These are phyloP conservation scores for Pichia gijzeniarum DNA, from an alignment of 805 yeast genomes.

Conservation along the genomic window DNA sequence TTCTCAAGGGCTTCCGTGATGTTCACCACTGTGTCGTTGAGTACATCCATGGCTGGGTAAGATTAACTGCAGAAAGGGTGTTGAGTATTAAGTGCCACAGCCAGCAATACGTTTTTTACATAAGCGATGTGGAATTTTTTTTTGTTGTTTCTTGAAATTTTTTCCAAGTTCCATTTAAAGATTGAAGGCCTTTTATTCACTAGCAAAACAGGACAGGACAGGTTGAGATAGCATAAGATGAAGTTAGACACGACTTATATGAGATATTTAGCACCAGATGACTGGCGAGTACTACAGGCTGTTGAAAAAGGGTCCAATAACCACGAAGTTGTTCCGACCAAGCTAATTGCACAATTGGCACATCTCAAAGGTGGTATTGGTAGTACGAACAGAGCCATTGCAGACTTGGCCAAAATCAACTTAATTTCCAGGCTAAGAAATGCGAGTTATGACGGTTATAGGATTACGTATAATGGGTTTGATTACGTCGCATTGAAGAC, in stretches of 20 bases:
- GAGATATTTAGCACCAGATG: constrained; percentile 88
- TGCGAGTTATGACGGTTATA: constrained; percentile 92
- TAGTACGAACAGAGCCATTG: constrained; percentile 69
- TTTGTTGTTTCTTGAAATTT: too few relatives aligned
- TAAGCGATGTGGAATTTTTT: too few relatives aligned
- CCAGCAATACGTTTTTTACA: too few relatives aligned
- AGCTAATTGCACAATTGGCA: constrained; percentile 72
- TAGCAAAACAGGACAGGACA: too few relatives aligned
- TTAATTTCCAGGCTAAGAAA: constrained; percentile 74
- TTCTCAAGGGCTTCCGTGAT: too few relatives aligned
- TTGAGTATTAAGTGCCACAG: too few relatives aligned
- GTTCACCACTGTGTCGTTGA: too few relatives aligned
- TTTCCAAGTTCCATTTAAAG: too few relatives aligned
- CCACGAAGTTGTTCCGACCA: constrained; percentile 92
- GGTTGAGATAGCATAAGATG: too few relatives aligned
- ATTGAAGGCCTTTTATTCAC: too few relatives aligned
- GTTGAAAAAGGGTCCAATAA: constrained; percentile 86
- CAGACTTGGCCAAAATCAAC: constrained; percentile 82
- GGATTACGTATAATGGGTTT: constrained; percentile 81
- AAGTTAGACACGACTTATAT: constrained; percentile 88
- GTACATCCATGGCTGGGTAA: too few relatives aligned
- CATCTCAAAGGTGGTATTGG: constrained; percentile 63
- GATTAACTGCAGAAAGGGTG: too few relatives aligned
- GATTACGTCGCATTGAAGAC: constrained; percentile 89
- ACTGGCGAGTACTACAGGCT: constrained; percentile 82